Evolutionary conservation across 768 basidiomycete species (phyloP), one percentile per base, ranked within the genome.

Genomic region (Lactarius pseudohatsudake): DNA sequence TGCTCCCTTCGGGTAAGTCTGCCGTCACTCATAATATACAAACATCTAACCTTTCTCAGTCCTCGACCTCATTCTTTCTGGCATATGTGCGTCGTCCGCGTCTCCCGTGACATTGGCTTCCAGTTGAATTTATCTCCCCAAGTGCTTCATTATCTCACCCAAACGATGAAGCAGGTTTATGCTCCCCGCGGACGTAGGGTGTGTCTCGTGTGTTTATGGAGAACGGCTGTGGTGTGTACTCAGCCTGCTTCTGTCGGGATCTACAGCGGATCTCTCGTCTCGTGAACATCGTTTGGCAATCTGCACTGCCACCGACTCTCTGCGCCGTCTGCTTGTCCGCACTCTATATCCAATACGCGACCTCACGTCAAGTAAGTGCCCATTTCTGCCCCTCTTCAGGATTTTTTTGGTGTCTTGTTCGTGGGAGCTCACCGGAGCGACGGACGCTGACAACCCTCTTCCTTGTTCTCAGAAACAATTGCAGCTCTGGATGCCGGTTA

Each of bases 291-390:
- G 57, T 55, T 26, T 67, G 66, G 66, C 57, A 63, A 55, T 57
- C 61, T 2, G 61, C 66, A 22, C 20, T 67, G 18, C 65, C 61
- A 40, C 65, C 65, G 9, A 63, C 66, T 15, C 22, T 67, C 13
- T 63, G 66, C n/a, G 26, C 61, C 26, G 34, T 67, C 41, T 22
- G 30, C 16, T 11, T 63, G 6, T 53, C 36, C 9, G 30, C 53
- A 16, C 1, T 58, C 2, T 67, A 63, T 28, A 16, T 43, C 54
- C 57, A 59, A 30, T 28, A 43, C 20, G 4, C 40, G 9, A 32
- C 16, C 0, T 28, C 30, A 9, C n/a, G 7, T 41, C 26, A 30
- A 30, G 61, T 66, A 10, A 62, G 61, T 57, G n/a, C 36, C 32
- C 5, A 18, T 56, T 28, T 28, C 8, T 16, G 16, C 11, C 2